A percentile compares a stretch with the other conserved stretches of the same genome.
These are phyloP conservation scores for Mallotus repandus DNA, from an alignment of 441 rosid species.

Conservation along the genomic window DNA sequence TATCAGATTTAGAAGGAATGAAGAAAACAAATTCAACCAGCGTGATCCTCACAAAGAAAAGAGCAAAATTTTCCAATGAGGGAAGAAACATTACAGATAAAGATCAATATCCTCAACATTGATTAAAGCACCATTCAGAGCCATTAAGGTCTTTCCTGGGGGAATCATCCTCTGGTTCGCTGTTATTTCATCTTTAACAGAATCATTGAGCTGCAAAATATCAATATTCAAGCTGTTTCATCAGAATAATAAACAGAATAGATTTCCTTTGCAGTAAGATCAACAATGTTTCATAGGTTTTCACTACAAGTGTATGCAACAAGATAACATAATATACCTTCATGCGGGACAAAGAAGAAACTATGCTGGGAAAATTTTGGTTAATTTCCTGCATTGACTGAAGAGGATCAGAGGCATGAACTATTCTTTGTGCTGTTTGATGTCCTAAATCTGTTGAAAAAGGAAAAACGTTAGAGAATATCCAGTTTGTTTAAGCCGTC, in stretches of 20 bases:
- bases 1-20: slow-evolving; percentile 10
- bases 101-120: slow-evolving; percentile 96
- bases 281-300: slow-evolving; percentile 11
- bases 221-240: slow-evolving; percentile 11
- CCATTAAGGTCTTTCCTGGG: slow-evolving; percentile 96
- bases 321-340: slow-evolving; percentile 61
- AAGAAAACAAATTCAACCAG: slow-evolving; percentile 7
- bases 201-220: slow-evolving; percentile 74
- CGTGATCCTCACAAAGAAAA: slow-evolving; percentile 20
- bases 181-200: slow-evolving; percentile 92
- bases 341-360: slow-evolving; percentile 96
- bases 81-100: slow-evolving; percentile 64
- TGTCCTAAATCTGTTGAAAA: slow-evolving; percentile 85
- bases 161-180: slow-evolving; percentile 96
- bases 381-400: slow-evolving; percentile 98
- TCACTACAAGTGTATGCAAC: neutral
- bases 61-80: neutral
- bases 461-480: slow-evolving; percentile 26
- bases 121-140: slow-evolving; percentile 96
- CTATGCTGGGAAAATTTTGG: slow-evolving; percentile 96
- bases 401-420: slow-evolving; percentile 92
- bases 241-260: slow-evolving; percentile 18
- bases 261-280: slow-evolving; percentile 3
- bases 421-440: slow-evolving; percentile 98
- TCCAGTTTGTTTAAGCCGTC: slow-evolving; percentile 4